Conservation (phyloP, 441 rosid genomes). For the Syzygium syzygioides region DNA sequence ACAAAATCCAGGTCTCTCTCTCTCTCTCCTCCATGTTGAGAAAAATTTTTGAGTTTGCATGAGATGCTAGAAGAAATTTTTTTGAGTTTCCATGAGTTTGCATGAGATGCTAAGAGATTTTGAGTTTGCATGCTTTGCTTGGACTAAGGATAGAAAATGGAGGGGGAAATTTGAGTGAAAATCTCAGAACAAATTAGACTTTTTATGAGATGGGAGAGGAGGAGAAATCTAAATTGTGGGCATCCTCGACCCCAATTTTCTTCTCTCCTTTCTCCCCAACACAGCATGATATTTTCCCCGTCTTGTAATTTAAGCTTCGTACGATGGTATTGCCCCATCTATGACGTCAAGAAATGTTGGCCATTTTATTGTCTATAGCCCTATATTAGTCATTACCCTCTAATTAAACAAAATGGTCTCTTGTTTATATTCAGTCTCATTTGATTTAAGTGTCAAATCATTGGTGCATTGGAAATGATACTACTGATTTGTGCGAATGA, state of each 20-base stretch:
- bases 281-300: background rate
- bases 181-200: background rate
- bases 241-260: background rate
- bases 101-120: background rate
- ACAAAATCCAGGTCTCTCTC: background rate
- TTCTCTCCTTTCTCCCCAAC: no score
- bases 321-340: background rate
- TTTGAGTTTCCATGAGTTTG: no score
- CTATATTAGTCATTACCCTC: background rate
- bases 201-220: background rate
- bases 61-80: background rate
- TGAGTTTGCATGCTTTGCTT: background rate
- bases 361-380: background rate
- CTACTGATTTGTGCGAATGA: background rate
- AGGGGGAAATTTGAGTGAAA: background rate
- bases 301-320: background rate
- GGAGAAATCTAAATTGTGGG: background rate
- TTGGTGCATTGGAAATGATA: fast-evolving
- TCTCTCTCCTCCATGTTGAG: background rate
- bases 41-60: background rate
- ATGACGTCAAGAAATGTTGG: background rate
- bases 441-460: background rate
- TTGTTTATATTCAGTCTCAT: background rate
- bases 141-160: background rate
- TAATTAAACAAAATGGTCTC: background rate